Conservation (phyloP, 345 rosid genomes). For the Eucalyptus erythrocorys region DNA sequence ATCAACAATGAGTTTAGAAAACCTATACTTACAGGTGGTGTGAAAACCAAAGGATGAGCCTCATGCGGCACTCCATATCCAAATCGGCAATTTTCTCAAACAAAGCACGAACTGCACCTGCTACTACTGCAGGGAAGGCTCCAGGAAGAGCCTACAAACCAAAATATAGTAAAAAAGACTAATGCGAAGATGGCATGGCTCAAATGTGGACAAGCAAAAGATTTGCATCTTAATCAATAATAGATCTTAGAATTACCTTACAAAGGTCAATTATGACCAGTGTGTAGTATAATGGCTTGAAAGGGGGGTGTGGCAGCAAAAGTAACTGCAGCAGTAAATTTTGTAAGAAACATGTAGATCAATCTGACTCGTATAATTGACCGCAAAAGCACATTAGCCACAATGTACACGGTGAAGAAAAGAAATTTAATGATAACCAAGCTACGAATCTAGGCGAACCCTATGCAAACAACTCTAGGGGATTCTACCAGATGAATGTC, state of each 20-base stretch:
- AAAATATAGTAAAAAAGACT: conserved; percentile 9
- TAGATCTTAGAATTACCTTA: conserved; percentile 41
- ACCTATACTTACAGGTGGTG: conserved; percentile 79
- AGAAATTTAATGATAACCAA: neutral
- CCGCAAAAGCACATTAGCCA: neutral
- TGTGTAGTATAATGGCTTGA: conserved; percentile 87
- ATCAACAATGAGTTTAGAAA: neutral
- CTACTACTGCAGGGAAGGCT: conserved; percentile 99
- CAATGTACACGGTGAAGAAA: neutral
- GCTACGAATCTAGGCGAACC: neutral
- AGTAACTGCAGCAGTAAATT: conserved; percentile 60
- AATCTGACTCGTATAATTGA: neutral
- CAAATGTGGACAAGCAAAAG: neutral
- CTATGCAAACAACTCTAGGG: neutral
- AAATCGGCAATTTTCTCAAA: conserved; percentile 88
- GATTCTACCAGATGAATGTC: neutral
- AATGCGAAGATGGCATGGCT: neutral
- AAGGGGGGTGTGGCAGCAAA: conserved; percentile 85
- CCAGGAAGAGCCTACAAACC: conserved; percentile 93
- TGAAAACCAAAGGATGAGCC: conserved; percentile 97
- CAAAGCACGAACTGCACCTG: conserved; percentile 95
- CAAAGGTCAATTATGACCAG: conserved; percentile 97
- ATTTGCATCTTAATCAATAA: neutral
- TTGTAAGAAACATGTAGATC: neutral
- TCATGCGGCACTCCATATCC: conserved; percentile 91